Evolutionary conservation across 1,284 basidiomycete species (phyloP).

Genomic region (Leccinum variabile): DNA sequence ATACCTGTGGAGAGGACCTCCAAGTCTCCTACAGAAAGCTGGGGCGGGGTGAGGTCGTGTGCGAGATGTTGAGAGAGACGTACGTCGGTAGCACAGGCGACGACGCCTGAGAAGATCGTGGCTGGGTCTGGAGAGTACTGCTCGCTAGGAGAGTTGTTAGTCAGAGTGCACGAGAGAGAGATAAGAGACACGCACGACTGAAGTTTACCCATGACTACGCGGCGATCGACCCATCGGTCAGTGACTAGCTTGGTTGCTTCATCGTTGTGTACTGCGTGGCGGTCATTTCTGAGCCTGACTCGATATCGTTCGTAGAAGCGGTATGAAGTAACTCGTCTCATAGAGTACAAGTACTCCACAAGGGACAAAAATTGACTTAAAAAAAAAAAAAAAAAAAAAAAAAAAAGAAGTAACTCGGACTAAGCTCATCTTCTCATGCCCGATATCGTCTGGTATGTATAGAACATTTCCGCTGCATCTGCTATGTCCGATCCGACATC

Average conservation of each 20-base stretch:
- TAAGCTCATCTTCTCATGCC: too few relatives aligned
- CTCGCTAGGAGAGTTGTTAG: conserved; percentile 36
- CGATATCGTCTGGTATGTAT: too few relatives aligned
- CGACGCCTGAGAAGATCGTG: conserved; percentile 80
- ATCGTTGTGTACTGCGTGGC: conserved; percentile 20
- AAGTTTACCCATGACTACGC: conserved; percentile 53
- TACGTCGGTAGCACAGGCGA: conserved; percentile 69
- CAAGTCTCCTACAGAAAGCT: too few relatives aligned
- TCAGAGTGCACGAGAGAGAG: neutral
- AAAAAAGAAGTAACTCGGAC: too few relatives aligned
- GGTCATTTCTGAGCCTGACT: too few relatives aligned
- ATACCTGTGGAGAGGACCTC: conserved; percentile 62
- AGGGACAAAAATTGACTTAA: too few relatives aligned
- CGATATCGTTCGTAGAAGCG: too few relatives aligned
- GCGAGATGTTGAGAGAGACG: conserved; percentile 2
- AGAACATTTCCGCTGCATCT: too few relatives aligned
- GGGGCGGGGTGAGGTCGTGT: neutral
- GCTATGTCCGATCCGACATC: too few relatives aligned
- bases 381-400: too few relatives aligned
- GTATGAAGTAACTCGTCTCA: too few relatives aligned
- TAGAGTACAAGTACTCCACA: too few relatives aligned
- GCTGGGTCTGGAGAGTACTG: conserved; percentile 69
- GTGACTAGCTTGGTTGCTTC: conserved; percentile 40
- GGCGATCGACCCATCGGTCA: conserved; percentile 71
- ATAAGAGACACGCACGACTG: conserved; percentile 48